Conservation (phyloP, 352 stramenopile species). For the Pythium utonaiense region DNA sequence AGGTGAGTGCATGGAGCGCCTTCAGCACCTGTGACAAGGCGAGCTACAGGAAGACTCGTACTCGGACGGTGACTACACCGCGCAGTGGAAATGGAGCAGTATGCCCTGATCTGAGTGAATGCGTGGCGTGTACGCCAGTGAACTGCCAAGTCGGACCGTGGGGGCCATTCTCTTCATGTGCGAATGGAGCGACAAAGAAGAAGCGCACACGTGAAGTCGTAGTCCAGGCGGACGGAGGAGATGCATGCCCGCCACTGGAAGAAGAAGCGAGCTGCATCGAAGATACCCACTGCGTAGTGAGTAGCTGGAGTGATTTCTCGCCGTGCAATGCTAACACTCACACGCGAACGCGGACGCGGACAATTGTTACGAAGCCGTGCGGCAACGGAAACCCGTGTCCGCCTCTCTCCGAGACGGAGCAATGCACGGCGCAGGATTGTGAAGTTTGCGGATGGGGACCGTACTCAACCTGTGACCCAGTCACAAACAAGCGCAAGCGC, state of each 20-base stretch:
- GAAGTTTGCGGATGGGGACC: conserved; percentile 48
- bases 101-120: conserved; percentile 39
- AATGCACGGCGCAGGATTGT: conserved; percentile 43
- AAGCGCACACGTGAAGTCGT: conserved; percentile 32
- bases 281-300: conserved; percentile 50
- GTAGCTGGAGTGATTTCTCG: conserved; percentile 36
- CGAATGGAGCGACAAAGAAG: conserved; percentile 28
- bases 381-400: conserved; percentile 42
- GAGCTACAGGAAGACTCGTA: conserved; percentile 36
- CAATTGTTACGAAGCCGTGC: conserved; percentile 33
- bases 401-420: conserved; percentile 26
- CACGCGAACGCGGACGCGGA: conserved; percentile 29
- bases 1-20: conserved; percentile 43
- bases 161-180: conserved; percentile 40
- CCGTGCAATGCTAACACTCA: conserved; percentile 32
- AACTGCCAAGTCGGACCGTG: conserved; percentile 49
- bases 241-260: conserved; percentile 32
- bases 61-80: conserved; percentile 31
- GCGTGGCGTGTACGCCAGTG: conserved; percentile 32
- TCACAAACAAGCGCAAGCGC: conserved; percentile 34
- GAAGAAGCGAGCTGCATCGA: conserved; percentile 29
- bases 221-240: conserved; percentile 32
- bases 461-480: conserved; percentile 36
- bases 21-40: conserved; percentile 26
- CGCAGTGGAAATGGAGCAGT: conserved; percentile 27